phyloP scores from a whole-genome alignment of 148 eudicot genomes.

The Chenopodium formosanum region DNA sequence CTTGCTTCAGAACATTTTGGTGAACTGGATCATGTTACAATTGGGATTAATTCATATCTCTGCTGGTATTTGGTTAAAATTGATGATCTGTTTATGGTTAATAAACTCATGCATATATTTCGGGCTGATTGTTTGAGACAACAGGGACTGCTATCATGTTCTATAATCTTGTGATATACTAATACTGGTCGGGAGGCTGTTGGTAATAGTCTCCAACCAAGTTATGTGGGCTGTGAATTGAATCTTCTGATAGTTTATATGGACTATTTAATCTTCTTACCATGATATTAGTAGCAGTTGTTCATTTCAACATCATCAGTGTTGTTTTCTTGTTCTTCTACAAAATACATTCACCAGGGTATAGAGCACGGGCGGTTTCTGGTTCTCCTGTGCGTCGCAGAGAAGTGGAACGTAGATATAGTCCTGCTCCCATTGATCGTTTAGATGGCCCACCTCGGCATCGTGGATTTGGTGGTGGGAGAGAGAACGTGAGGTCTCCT shows the following conservation, averaged over 20 bases:
- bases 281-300: conserved; percentile 19
- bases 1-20: conserved; percentile 14
- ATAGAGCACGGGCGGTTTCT: conserved; percentile 77
- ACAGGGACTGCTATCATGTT: conserved; percentile 14
- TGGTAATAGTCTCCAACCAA: conserved; percentile 22
- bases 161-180: conserved; percentile 14
- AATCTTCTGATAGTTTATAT: conserved; percentile 18
- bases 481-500: conserved; percentile 50
- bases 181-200: conserved; percentile 14
- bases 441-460: conserved; percentile 51
- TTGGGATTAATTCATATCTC: conserved; percentile 4
- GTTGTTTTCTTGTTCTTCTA: conserved; percentile 31
- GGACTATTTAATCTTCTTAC: conserved; percentile 17
- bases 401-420: conserved; percentile 62
- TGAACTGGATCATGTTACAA: conserved; percentile 12
- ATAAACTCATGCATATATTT: conserved; percentile 6
- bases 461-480: conserved; percentile 67
- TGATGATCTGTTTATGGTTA: conserved; percentile 20
- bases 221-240: conserved; percentile 26
- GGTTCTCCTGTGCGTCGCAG: conserved; percentile 82
- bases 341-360: conserved; percentile 66
- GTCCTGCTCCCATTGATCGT: conserved; percentile 61
- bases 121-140: conserved; percentile 26
- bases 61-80: conserved; percentile 18
- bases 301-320: conserved; percentile 38